These are phyloP conservation scores for Ophiocordyceps robertsii DNA, from an alignment of 2,329 filamentous ascomycete genomes.

Conservation along the genomic window DNA sequence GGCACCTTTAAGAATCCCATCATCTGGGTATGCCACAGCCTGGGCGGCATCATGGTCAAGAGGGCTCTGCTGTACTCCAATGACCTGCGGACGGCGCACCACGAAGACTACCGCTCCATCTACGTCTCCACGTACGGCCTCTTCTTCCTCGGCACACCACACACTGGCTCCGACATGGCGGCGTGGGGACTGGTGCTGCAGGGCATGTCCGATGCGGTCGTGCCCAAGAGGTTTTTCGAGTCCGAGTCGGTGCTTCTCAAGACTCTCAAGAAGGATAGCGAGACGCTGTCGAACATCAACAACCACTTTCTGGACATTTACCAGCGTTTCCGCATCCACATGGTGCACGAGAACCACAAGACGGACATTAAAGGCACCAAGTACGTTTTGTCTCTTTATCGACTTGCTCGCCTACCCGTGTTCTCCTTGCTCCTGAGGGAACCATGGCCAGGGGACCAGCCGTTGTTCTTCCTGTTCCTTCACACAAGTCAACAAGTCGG, in stretches of 20 bases:
- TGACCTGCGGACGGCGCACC: slow-evolving; percentile 42
- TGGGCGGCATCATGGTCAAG: slow-evolving; percentile 63
- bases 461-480: not conserved
- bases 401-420: too few species aligned
- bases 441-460: too few species aligned
- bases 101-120: slow-evolving; percentile 53
- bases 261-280: slow-evolving; percentile 60
- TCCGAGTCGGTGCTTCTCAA: slow-evolving; percentile 54
- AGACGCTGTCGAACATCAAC: slow-evolving; percentile 63
- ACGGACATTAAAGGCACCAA: slow-evolving; percentile 54
- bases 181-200: slow-evolving; percentile 56
- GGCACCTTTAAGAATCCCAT: slow-evolving; percentile 49
- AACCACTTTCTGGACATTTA: slow-evolving; percentile 59
- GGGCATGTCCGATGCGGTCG: slow-evolving; percentile 49
- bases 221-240: slow-evolving; percentile 54
- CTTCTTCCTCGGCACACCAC: slow-evolving; percentile 66
- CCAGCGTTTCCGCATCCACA: slow-evolving; percentile 57
- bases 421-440: too few species aligned
- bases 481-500: not conserved
- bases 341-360: slow-evolving; percentile 63
- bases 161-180: slow-evolving; percentile 55
- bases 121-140: slow-evolving; percentile 65
- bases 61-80: slow-evolving; percentile 54
- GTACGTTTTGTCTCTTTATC: slow-evolving; percentile 12
- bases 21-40: slow-evolving; percentile 62